A percentile compares a stretch with the other conserved stretches of the same genome.
These are phyloP conservation scores for Albugo laibachii DNA, from an alignment of 352 stramenopile species.

Conservation along the genomic window DNA sequence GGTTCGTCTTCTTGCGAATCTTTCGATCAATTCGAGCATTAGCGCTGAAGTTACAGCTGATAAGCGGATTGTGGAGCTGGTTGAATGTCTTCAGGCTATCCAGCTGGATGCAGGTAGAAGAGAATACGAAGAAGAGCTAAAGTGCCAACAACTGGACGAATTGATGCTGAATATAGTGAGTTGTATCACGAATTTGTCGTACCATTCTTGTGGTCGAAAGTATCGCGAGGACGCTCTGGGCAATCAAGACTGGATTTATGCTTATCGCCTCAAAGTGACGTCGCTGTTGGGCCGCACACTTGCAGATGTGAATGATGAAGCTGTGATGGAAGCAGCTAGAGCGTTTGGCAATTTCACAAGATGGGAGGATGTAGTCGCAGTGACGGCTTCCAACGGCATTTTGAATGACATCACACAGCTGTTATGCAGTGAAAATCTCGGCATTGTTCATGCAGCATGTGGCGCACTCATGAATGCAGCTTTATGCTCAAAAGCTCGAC, in stretches of 20 bases:
- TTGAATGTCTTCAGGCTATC: constrained; percentile 7
- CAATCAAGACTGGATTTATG: constrained; percentile 1
- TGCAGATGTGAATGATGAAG: constrained; percentile 55
- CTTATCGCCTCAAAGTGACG: constrained; percentile 4
- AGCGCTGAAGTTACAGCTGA: constrained; percentile 19
- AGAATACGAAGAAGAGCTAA: constrained; percentile 9
- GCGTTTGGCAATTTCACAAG: constrained; percentile 75
- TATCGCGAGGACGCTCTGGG: background rate
- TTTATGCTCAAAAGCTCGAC: constrained; percentile 20
- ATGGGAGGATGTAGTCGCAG: constrained; percentile 36
- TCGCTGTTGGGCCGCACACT: constrained; percentile 23
- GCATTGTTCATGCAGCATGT: constrained; percentile 62
- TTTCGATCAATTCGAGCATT: constrained; percentile 57
- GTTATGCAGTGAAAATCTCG: constrained; percentile 49
- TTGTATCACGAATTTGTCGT: constrained; percentile 78
- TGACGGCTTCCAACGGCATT: constrained; percentile 27
- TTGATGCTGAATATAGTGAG: constrained; percentile 78
- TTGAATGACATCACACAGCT: constrained; percentile 53
- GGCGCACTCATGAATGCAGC: constrained; percentile 75
- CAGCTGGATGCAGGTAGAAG: background rate
- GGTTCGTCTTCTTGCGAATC: constrained; percentile 57
- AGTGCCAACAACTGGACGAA: constrained; percentile 22
- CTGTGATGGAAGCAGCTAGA: constrained; percentile 55
- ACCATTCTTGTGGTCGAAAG: constrained; percentile 17
- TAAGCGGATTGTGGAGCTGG: constrained; percentile 14